Evolutionary conservation across 768 basidiomycete genomes (phyloP), one percentile per base, ranked within the genome.

Genomic region (Lyophyllum decastes): DNA sequence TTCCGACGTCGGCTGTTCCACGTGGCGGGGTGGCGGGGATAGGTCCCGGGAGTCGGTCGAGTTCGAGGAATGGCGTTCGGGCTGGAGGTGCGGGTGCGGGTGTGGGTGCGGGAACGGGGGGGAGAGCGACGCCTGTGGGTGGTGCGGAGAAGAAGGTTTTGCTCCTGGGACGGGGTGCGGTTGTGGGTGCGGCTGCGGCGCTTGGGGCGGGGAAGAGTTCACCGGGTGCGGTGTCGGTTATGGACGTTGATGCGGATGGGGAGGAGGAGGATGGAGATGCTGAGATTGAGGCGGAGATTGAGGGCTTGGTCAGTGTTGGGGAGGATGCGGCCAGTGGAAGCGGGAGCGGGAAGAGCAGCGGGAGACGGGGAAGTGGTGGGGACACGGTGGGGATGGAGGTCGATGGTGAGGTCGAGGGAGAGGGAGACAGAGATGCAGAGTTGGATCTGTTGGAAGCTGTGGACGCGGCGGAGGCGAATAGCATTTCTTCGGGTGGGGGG

Each of bases 371-470:
- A 25, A n/a, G n/a, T n/a, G n/a, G 30, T 30, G 30, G 30, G 30
- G 30, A 30, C 10, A 10, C 5, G 10, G 30, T 10, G 30, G 30
- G 30, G 25, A 24, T 4, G 40, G 33, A 17, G 35, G 9, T 38
- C 14, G 26, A 34, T 56, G 14, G 67, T 30, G n/a, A 64, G 7
- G 55, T 26, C 9, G 66, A 64, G 27, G 63, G 24, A 5, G 70
- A 72, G 21, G 62, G 24, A 0, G 68, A 64, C 16, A 69, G 69
- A 0, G 78, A 79, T 53, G 73, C 79, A 0, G 81, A 82, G 12
- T 73, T 72, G 46, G 81, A 82, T 24, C 65, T 83, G 24, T 65
- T 82, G n/a, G 81, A 81, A 59, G 81, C 81, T 34, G 81, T 80
- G 0, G 79, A 79, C 57, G 81, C 80, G 6, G 75, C 81, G 5